phyloP scores from a whole-genome alignment of 2,329 filamentous ascomycete genomes.

The Achaetomium macrosporum region DNA sequence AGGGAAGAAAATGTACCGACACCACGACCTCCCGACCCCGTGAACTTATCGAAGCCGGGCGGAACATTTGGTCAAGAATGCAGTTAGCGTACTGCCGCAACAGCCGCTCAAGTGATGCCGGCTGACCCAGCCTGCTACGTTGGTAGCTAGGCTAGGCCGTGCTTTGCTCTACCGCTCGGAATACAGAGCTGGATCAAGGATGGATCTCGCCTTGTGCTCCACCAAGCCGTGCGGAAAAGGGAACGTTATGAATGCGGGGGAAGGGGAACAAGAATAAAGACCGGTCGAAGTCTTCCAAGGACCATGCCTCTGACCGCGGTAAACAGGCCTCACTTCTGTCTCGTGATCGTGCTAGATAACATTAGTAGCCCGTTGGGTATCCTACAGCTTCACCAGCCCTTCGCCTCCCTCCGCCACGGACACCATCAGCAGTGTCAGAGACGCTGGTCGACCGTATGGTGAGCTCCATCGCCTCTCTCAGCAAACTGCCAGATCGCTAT shows the following conservation, averaged over 20 bases:
- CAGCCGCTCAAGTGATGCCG: slow-evolving; percentile 10
- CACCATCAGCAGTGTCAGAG: background rate
- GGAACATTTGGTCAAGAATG: slow-evolving; percentile 40
- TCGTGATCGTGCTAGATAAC: slow-evolving; percentile 15
- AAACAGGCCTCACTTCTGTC: slow-evolving; percentile 10
- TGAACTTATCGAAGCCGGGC: slow-evolving; percentile 29
- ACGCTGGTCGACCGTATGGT: background rate
- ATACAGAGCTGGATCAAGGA: slow-evolving; percentile 69
- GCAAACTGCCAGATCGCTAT: background rate
- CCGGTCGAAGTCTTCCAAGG: background rate
- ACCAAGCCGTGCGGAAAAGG: slow-evolving; percentile 61
- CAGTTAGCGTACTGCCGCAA: slow-evolving; percentile 3
- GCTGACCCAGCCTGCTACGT: background rate
- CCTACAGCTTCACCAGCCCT: slow-evolving; percentile 24
- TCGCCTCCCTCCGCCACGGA: background rate
- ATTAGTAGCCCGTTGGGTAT: slow-evolving; percentile 32
- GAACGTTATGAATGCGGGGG: background rate
- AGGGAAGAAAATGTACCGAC: slow-evolving; percentile 23
- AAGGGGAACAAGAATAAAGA: slow-evolving; percentile 10
- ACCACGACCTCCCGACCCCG: slow-evolving; percentile 21
- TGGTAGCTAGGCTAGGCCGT: slow-evolving; percentile 9
- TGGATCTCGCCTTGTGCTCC: slow-evolving; percentile 69
- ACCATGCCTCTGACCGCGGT: background rate
- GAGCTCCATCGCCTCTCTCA: background rate
- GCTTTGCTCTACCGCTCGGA: slow-evolving; percentile 62